Evolutionary conservation across 176 grass and related monocot species (phyloP), one percentile per base, ranked within the genome.

Genomic region (Urochloa ruziziensis): DNA sequence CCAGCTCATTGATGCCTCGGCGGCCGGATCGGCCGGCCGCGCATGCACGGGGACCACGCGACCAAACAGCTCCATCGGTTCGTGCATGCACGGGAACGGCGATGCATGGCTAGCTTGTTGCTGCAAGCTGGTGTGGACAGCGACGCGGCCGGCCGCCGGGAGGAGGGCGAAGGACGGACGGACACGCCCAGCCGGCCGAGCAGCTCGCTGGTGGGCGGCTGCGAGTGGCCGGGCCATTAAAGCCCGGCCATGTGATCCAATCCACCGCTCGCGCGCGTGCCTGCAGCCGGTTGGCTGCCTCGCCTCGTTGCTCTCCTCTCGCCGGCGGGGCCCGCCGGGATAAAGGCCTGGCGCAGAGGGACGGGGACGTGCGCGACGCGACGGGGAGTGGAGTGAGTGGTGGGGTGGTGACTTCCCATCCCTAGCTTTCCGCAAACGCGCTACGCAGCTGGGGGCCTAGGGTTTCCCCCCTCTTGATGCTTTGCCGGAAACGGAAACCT

Each of bases 401-500:
- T 16, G 13, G 1, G 24, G 6, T 59, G 40, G 24, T 18, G 67
- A 70, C 67, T 3, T 7, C 56, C 76, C 30, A 48, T 62, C 37
- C 72, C 75, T 86, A 49, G 66, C 80, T 74, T 89, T 85, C 88
- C 88, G 10, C 25, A 81, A 89, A 89, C 78, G 88, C 77, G 77
- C 77, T 76, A 70, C 77, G 61, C 2, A 15, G 82, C 70, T 10
- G 43, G 53, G 23, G 19, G 13, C 65, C 88, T 89, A 89, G 82
- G 88, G 88, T 81, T 89, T 70, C 62, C 52, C 21, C 70, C 70
- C 77, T 42, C 36, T 13, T 34, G 2, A 69, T 85, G 69, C 77
- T 75, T 89, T 89, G 77, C 88, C 88, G 15, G 65, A 85, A 89
- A 81, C 17, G 82, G 87, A 39, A 89, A 27, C 39, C 67, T 29